Base-by-base conservation (phyloP, 257 asterid species). In the Ehretia macrophylla region DNA sequence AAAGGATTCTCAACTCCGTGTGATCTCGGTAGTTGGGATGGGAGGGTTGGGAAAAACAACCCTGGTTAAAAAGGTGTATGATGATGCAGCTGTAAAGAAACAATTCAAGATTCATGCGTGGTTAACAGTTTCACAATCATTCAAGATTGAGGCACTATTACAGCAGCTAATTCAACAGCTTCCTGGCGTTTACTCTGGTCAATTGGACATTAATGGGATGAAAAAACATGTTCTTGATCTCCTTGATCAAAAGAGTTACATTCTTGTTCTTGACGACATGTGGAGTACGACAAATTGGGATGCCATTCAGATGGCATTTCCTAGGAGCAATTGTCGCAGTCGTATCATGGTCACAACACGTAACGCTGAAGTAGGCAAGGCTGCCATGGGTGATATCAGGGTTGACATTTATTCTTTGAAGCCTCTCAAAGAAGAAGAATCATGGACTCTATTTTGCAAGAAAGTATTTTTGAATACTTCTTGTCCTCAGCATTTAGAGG, bases 261-360 rank as follows among this genome's bases (percentile, higher is more conserved):
- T 69, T n/a, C 11, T 27, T 27, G 35, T 27, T 6, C 6, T 27
- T 27, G 35, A 27, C 6, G 35, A 27, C 35, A 27, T 27, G 62
- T 70, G 76, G 71, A 59, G 10, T n/a, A 45, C 52, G n/a, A 49
- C 56, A 18, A 68, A 59, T 12, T 72, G 72, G 72, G 72, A 72
- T n/a, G 64, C 65, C 5, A 55, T 72, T 56, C 60, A 49, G 8
- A 39, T 21, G 23, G 72, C 54, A 22, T 53, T 77, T 6, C 83
- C 83, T 1, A 51, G 55, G 17, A 66, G 42, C 8, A 52, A 27
- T 10, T n/a, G 50, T 27, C 65, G 67, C 6, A 67, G 83, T 40
- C 75, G 80, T 8, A 57, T 78, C n/a, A 12, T 67, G 38, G 27
- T 78, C 55, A 78, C 83, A 0, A 74, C 72, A 14, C 61, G 66